Base-by-base conservation (phyloP, 257 asterid species). In the Solanum pennellii region DNA sequence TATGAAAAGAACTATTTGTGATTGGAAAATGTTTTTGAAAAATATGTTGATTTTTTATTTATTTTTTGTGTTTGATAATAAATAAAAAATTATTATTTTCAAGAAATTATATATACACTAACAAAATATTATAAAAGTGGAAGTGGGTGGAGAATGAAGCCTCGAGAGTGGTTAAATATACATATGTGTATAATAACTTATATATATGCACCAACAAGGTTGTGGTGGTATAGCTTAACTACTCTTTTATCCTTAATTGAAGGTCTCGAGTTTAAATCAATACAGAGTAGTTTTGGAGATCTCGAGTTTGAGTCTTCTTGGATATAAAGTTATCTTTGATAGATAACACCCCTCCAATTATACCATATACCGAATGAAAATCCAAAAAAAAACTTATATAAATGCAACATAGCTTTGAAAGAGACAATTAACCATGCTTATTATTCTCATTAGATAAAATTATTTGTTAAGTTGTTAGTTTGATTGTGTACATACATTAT, bases 281-380 rank as follows among this genome's bases (percentile, higher is more conserved):
- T 39, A 7, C 9, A 39, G 3, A 39, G 3, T 8, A 2, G 7
- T 37, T n/a, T n/a, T 37, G 39, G 0, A 37, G 59, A 1, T 49
- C 21, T 49, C 21, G 1, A 0, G 1, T 49, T 49, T 49, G 59
- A 49, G 59, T 49, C 21, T 49, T 49, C 59, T 2, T 15, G 59
- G 0, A 0, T 49, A 49, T 3, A 1, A 0, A 47, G 8, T 49
- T 7, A 0, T 49, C 59, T 49, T 49, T 49, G 20, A 0, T 49
- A 49, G 21, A 0, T 1, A 15, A 3, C 21, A 0, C 1, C 21
- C 3, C 23, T 52, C 60, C 60, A 52, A 52, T 21, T 0, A 52
- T 16, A 16, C 7, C 0, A 6, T 3, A 16, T 1, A 2, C 0
- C 23, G 1, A 1, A 52, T 52, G 20, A 0, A 42, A 42, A 42